Base-by-base conservation (phyloP, 345 rosid genomes). In the Chamaenerion angustifolium region DNA sequence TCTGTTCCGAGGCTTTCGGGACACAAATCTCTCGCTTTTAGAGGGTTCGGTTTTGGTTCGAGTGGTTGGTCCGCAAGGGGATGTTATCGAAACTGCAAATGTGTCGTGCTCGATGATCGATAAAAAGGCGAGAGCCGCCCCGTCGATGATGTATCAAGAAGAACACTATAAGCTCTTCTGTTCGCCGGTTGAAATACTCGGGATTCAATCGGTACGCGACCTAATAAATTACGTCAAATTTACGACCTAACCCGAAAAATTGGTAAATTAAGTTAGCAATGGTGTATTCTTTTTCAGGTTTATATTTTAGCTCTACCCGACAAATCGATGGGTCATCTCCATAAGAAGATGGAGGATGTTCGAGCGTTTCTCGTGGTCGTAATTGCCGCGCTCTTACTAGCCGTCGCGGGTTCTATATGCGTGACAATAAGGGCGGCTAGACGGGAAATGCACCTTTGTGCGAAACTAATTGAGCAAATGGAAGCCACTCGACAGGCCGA, bases 401-500 rank as follows among this genome's bases (percentile, higher is more conserved):
- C 55, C 11, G 41, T 66, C 11, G 41, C 66, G 16, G 54, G 51
- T 57, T 73, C 79, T 42, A 49, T 82, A 25, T 16, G 45, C 48
- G 58, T 72, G 4, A 74, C 69, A 67, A 48, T 25, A 6, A 54
- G 65, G 64, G 67, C 76, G 15, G 70, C 79, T 11, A 58, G 40
- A 41, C 70, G 66, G 59, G 83, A 73, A 64, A 74, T 69, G 70
- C 71, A 59, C 58, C 44, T 82, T 52, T 59, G 78, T 40, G 68
- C 74, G 48, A 59, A 56, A 2, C 47, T 90, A 23, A 77, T 83
- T 14, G 81, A 73, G 45, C 94, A 83, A 68, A 81, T 64, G 82
- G 94, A 82, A 62, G 79, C 83, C 35, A 85, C 94, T 31, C 79
- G 70, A 52, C 83, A 81, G 40, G 94, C 95, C 1, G 79, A 82